These are phyloP conservation scores for Macrocystidia cucumis DNA, from an alignment of 1,284 basidiomycete genomes.

Conservation along the genomic window DNA sequence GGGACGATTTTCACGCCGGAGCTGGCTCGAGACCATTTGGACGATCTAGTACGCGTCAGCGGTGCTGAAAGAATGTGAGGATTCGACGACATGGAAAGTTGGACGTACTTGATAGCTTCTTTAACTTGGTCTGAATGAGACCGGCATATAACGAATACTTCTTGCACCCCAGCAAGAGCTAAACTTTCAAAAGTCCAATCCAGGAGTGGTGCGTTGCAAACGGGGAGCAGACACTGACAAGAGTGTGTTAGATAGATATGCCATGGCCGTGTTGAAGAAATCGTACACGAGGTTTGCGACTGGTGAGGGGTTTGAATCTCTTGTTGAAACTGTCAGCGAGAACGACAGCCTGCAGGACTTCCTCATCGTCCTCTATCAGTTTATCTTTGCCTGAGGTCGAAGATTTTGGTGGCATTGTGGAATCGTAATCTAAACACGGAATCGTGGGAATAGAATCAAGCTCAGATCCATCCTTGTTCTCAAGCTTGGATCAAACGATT, in stretches of 20 bases:
- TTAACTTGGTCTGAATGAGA: constrained; percentile 84
- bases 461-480: background rate
- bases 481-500: background rate
- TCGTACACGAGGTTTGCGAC: constrained; percentile 73
- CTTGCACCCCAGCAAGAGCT: constrained; percentile 86
- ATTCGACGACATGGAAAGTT: constrained; percentile 7
- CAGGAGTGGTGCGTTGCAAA: constrained; percentile 90
- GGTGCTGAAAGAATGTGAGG: constrained; percentile 7
- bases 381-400: constrained; percentile 49
- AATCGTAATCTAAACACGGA: background rate
- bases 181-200: constrained; percentile 97
- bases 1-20: constrained; percentile 82
- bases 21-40: constrained; percentile 72
- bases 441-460: constrained; percentile 2
- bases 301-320: constrained; percentile 84
- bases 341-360: constrained; percentile 85
- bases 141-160: constrained; percentile 91
- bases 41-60: constrained; percentile 41
- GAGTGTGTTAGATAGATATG: constrained; percentile 12
- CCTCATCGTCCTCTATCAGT: constrained; percentile 60
- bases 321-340: constrained; percentile 95
- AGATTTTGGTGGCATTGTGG: constrained; percentile 51
- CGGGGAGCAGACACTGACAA: constrained; percentile 79
- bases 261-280: constrained; percentile 11
- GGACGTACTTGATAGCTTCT: constrained; percentile 67